phyloP scores from a whole-genome alignment of 345 rosid genomes.

The Acer negundo region DNA sequence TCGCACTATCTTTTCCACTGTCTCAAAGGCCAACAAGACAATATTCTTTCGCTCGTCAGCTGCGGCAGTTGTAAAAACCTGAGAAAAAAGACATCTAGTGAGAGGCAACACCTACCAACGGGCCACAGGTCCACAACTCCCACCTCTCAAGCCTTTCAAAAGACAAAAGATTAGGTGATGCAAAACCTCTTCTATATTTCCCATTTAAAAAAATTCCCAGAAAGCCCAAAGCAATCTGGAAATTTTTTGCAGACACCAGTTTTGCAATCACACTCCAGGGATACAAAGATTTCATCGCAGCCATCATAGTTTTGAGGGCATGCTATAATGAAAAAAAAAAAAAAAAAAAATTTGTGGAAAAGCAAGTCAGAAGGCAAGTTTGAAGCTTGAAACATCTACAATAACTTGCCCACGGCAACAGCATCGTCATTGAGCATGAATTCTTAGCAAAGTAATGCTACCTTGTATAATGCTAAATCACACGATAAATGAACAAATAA shows the following conservation, averaged over 20 bases:
- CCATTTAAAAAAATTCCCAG: background rate
- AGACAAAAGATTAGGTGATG: background rate
- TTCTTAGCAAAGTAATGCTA: background rate
- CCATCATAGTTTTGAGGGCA: background rate
- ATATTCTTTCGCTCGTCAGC: slow-evolving; percentile 87
- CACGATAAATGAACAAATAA: background rate
- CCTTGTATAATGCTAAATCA: background rate
- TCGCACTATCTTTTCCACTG: slow-evolving; percentile 94
- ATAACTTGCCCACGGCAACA: background rate
- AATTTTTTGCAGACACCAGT: background rate
- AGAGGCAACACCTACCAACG: slow-evolving; percentile 16
- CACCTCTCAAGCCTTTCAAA: slow-evolving; percentile 5
- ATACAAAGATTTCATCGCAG: background rate
- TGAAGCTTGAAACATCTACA: background rate
- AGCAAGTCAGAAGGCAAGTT: background rate
- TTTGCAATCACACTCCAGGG: background rate
- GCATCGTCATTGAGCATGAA: background rate
- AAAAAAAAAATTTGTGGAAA: background rate
- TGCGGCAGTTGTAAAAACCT: slow-evolving; percentile 89
- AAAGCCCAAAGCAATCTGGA: slow-evolving; percentile 8
- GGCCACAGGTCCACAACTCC: background rate
- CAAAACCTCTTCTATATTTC: background rate
- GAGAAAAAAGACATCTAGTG: slow-evolving; percentile 26
- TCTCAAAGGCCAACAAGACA: slow-evolving; percentile 85
- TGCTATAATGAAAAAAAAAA: background rate